Evolutionary conservation across 768 basidiomycete genomes (phyloP).

Genomic region (Kwoniella dendrophila): DNA sequence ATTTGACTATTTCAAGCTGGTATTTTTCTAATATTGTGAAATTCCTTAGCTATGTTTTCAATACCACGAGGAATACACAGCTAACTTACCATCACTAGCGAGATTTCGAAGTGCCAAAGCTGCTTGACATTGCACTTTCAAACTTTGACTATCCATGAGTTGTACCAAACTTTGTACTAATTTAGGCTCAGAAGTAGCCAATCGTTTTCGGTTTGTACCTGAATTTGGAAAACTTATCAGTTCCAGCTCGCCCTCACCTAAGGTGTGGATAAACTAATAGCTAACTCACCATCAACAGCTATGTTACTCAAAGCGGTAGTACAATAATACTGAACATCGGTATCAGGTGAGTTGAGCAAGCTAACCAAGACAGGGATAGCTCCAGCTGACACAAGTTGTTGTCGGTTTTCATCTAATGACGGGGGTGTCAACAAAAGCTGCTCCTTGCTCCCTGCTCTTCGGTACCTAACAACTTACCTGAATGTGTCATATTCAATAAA

Average conservation of each 20-base stretch:
- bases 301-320: constrained; percentile 98
- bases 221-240: not conserved
- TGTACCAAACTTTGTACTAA: constrained; percentile 89
- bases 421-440: constrained; percentile 5
- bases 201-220: constrained; percentile 88
- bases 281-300: constrained; percentile 79
- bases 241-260: not conserved
- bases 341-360: constrained; percentile 90
- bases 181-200: constrained; percentile 90
- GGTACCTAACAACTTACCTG: constrained; percentile 63
- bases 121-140: constrained; percentile 99
- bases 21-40: constrained; percentile 76
- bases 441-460: not conserved
- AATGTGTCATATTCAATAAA: constrained; percentile 98
- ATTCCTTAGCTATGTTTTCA: not conserved
- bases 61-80: not conserved
- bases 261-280: not conserved
- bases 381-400: constrained; percentile 96
- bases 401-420: constrained; percentile 85
- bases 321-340: constrained; percentile 99
- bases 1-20: constrained; percentile 95
- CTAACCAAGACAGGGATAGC: constrained; percentile 96
- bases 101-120: constrained; percentile 94
- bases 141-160: constrained; percentile 93
- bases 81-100: constrained; percentile 82